Percentiles rank a stretch among this genome's conserved stretches.
Evolutionary conservation across 2,329 filamentous ascomycete species (phyloP).

Genomic region (Botrytis hyacinthi): DNA sequence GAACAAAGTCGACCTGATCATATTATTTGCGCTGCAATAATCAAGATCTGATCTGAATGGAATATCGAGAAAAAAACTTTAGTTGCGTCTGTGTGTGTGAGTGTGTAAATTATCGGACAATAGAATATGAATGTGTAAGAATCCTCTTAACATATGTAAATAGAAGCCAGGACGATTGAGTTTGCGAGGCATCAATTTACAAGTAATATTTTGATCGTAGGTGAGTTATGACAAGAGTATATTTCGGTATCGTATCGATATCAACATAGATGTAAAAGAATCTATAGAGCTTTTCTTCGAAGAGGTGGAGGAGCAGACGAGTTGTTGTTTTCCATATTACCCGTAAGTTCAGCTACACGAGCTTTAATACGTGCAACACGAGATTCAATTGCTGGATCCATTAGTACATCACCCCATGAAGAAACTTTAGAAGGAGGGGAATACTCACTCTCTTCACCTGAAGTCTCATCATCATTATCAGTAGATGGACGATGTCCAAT

Average conservation of each 20-base stretch:
- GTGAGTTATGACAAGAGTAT: neutral
- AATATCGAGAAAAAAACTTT: neutral
- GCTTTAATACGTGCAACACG: conserved; percentile 97
- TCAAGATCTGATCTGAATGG: neutral
- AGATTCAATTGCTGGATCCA: conserved; percentile 77
- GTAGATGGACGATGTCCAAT: conserved; percentile 55
- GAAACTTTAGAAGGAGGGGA: conserved; percentile 8
- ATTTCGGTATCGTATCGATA: neutral
- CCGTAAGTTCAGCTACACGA: conserved; percentile 89
- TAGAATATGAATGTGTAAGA: neutral
- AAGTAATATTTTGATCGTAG: neutral
- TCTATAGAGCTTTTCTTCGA: conserved; percentile 17
- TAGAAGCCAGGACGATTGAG: neutral
- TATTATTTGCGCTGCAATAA: conserved; percentile 19
- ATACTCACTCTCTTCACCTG: conserved; percentile 86
- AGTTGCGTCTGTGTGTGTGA: neutral
- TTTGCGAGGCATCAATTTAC: too few species aligned
- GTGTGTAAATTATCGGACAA: conserved; percentile 9
- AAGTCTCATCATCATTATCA: conserved; percentile 80
- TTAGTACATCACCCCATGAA: conserved; percentile 28
- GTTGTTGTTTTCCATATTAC: conserved; percentile 62
- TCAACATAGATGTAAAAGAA: neutral
- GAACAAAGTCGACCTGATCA: neutral
- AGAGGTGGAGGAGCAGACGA: conserved; percentile 24
- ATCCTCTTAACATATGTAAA: neutral